Percentiles rank a stretch among this genome's conserved stretches.
Conservation (phyloP, 306 rosid species). For the Comarum palustre region DNA sequence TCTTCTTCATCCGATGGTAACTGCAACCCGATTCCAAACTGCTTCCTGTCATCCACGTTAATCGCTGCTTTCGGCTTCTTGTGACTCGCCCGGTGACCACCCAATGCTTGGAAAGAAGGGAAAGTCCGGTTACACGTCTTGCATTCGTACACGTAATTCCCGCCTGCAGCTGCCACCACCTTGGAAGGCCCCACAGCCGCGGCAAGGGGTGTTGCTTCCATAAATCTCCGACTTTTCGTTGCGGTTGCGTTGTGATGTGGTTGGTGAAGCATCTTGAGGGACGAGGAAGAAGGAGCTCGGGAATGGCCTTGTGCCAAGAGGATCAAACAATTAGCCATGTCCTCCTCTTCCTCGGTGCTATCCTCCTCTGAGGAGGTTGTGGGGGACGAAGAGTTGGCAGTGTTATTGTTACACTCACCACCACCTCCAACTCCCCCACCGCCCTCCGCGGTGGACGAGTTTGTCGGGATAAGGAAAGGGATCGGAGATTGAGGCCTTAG, state of each 20-base stretch:
- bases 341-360: constrained; percentile 63
- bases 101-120: constrained; percentile 85
- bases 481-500: constrained; percentile 80
- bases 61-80: constrained; percentile 60
- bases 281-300: constrained; percentile 6
- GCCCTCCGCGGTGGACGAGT: constrained; percentile 34
- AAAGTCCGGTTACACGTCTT: constrained; percentile 74
- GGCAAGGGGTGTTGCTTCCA: constrained; percentile 40
- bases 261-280: constrained; percentile 14
- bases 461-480: constrained; percentile 45
- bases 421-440: constrained; percentile 13
- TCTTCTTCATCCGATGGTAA: constrained; percentile 47
- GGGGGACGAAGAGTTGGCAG: constrained; percentile 34
- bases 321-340: constrained; percentile 85
- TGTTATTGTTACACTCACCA: not conserved
- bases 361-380: constrained; percentile 41
- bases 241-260: not conserved
- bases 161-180: constrained; percentile 28
- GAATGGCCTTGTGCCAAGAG: constrained; percentile 78
- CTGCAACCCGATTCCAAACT: constrained; percentile 15
- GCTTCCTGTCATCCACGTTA: constrained; percentile 15
- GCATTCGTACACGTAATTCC: constrained; percentile 69
- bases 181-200: constrained; percentile 3
- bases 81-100: constrained; percentile 89
- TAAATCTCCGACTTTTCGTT: constrained; percentile 42